Evolutionary conservation across 139 green algal species (phyloP).

Genomic region (Haematococcus lacustris): DNA sequence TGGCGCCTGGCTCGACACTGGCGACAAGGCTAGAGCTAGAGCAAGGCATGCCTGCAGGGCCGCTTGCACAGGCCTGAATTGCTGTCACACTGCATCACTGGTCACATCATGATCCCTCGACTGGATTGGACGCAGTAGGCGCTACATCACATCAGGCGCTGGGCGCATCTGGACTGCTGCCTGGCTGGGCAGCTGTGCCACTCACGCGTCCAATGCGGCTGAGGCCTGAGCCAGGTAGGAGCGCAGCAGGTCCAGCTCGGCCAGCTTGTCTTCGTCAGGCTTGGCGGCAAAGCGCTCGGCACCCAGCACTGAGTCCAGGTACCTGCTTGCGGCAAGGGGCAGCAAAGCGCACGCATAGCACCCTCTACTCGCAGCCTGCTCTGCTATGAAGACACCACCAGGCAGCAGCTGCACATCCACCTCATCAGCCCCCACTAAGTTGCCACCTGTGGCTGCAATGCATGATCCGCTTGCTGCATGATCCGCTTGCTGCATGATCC

Average conservation of each 20-base stretch:
- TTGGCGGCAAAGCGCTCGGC: constrained; percentile 27
- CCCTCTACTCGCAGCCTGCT: too few relatives aligned
- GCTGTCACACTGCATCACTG: background rate
- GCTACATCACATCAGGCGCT: background rate
- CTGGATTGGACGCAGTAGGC: background rate
- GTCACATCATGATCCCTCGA: background rate
- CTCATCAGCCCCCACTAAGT: too few relatives aligned
- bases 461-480: too few relatives aligned
- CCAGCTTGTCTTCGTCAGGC: constrained; percentile 59
- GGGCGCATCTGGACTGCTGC: background rate
- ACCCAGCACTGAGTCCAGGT: constrained; percentile 43
- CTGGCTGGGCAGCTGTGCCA: background rate
- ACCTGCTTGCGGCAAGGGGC: constrained; percentile 8
- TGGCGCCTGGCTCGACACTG: background rate
- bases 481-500: too few relatives aligned
- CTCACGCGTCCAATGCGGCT: constrained; percentile 61
- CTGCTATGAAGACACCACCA: too few relatives aligned
- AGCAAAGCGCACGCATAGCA: too few relatives aligned
- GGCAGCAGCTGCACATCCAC: too few relatives aligned
- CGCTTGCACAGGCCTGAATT: background rate
- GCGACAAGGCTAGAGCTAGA: background rate
- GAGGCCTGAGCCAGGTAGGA: constrained; percentile 61
- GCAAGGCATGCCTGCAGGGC: background rate
- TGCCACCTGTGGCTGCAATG: too few relatives aligned
- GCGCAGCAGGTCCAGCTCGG: constrained; percentile 78